Evolutionary conservation across 768 basidiomycete genomes (phyloP).

Genomic region (Candolleomyces eurysporus): DNA sequence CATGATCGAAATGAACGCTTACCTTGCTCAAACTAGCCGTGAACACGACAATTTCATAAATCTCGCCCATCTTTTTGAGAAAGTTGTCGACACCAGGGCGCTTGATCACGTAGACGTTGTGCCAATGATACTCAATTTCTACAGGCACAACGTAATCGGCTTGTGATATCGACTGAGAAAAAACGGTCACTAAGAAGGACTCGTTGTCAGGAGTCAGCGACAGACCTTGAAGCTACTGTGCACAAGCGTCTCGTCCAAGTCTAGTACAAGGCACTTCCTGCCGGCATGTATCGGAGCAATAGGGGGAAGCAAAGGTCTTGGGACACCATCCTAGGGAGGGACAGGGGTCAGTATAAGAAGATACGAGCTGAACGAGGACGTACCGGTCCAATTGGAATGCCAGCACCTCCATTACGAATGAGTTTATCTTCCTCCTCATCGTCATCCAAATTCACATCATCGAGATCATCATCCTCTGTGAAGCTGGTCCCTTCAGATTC

Average conservation of each 20-base stretch:
- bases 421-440: conserved; percentile 92
- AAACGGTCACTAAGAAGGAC: conserved; percentile 12
- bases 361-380: conserved; percentile 22
- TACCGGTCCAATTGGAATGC: conserved; percentile 92
- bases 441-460: conserved; percentile 46
- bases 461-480: conserved; percentile 67
- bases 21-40: conserved; percentile 98
- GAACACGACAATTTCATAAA: conserved; percentile 97
- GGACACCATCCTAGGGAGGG: conserved; percentile 69
- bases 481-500: conserved; percentile 66
- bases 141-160: conserved; percentile 99
- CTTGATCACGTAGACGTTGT: conserved; percentile 99
- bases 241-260: conserved; percentile 95
- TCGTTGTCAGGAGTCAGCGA: neutral
- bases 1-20: conserved; percentile 18
- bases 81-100: conserved; percentile 98
- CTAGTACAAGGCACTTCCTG: conserved; percentile 93
- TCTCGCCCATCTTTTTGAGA: conserved; percentile 96
- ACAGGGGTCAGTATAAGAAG: neutral
- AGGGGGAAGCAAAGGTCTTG: conserved; percentile 85
- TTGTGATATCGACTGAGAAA: conserved; percentile 77
- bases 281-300: conserved; percentile 78
- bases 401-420: conserved; percentile 88
- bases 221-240: conserved; percentile 97
- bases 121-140: conserved; percentile 97